These are phyloP conservation scores for Fusarium proliferatum DNA, from an alignment of 2,329 filamentous ascomycete species.

Conservation along the genomic window DNA sequence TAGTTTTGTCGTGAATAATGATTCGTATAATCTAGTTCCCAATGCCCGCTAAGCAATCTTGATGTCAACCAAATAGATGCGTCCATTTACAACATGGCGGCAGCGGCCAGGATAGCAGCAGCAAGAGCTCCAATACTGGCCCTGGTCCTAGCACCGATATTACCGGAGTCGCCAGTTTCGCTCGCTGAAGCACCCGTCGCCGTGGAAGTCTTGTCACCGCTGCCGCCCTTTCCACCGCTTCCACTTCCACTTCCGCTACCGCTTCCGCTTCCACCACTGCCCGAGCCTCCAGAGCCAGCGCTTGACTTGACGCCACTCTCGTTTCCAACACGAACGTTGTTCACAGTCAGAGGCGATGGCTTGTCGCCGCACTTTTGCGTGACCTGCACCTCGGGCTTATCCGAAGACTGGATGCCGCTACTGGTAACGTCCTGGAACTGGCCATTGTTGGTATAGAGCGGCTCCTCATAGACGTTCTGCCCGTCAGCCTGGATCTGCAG, in stretches of 20 bases:
- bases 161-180: slow-evolving; percentile 14
- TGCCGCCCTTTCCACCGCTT: neutral
- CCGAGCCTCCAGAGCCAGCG: slow-evolving; percentile 16
- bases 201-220: slow-evolving; percentile 9
- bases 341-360: slow-evolving; percentile 25
- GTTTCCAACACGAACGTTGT: slow-evolving; percentile 22
- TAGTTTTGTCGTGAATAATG: slow-evolving; percentile 8
- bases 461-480: slow-evolving; percentile 30
- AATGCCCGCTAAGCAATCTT: neutral
- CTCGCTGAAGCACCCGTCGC: slow-evolving; percentile 8
- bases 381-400: slow-evolving; percentile 23
- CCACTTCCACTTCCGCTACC: neutral
- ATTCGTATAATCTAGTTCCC: neutral
- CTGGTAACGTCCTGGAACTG: slow-evolving; percentile 29
- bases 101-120: slow-evolving; percentile 14
- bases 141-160: slow-evolving; percentile 10
- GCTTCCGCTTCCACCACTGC: neutral
- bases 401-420: slow-evolving; percentile 24
- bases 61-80: neutral
- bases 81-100: slow-evolving; percentile 1
- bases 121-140: slow-evolving; percentile 17
- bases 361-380: slow-evolving; percentile 27
- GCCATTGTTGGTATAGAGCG: slow-evolving; percentile 24
- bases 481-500: slow-evolving; percentile 21
- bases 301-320: slow-evolving; percentile 27